Evolutionary conservation across 306 rosid species (phyloP).

Genomic region (Carpinus fangiana): DNA sequence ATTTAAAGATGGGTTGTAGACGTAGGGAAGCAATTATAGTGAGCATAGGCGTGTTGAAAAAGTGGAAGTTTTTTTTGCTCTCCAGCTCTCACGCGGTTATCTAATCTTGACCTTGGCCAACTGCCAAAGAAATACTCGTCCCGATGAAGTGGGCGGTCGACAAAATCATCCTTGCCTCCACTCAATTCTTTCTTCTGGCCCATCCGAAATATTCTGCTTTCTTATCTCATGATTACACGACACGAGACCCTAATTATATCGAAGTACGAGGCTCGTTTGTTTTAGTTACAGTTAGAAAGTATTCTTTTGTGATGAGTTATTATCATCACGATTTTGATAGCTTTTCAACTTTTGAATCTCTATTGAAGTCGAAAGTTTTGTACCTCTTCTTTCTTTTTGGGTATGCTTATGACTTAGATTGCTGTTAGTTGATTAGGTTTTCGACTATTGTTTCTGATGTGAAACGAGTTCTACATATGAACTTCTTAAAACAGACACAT

Average conservation of each 20-base stretch:
- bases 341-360: constrained; percentile 16
- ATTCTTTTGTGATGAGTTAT: constrained; percentile 33
- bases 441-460: too few relatives aligned
- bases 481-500: too few relatives aligned
- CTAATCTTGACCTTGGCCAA: neutral
- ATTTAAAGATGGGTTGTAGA: constrained; percentile 9
- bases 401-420: too few relatives aligned
- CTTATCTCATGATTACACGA: neutral
- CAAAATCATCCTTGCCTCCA: constrained; percentile 24
- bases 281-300: neutral
- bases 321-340: constrained; percentile 28
- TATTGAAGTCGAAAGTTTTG: too few relatives aligned
- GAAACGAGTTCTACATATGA: too few relatives aligned
- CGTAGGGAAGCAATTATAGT: neutral
- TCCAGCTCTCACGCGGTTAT: constrained; percentile 30
- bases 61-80: constrained; percentile 25
- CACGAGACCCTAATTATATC: neutral
- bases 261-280: neutral
- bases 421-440: too few relatives aligned
- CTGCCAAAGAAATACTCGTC: neutral
- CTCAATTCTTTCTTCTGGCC: constrained; percentile 4
- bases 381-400: too few relatives aligned
- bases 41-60: constrained; percentile 22
- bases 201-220: neutral
- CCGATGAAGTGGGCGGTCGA: constrained; percentile 5